These are phyloP conservation scores for Puccinia novopanici DNA, from an alignment of 1,284 basidiomycete species.

Conservation along the genomic window DNA sequence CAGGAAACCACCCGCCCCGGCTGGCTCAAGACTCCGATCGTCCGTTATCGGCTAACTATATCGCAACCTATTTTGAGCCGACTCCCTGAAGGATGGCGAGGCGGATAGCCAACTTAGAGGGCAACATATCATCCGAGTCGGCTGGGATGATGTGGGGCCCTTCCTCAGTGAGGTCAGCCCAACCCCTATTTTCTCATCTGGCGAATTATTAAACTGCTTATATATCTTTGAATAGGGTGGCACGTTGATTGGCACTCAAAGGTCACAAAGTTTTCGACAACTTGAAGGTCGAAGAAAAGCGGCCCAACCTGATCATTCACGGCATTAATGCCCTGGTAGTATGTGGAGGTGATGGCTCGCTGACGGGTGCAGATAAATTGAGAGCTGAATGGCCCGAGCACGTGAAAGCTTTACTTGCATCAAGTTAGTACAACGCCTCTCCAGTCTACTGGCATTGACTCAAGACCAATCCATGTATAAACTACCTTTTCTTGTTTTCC, in stretches of 20 bases:
- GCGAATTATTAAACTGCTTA: neutral
- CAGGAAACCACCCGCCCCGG: slow-evolving; percentile 52
- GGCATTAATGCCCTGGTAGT: slow-evolving; percentile 96
- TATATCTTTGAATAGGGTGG: slow-evolving; percentile 68
- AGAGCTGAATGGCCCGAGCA: slow-evolving; percentile 89
- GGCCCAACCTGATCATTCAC: slow-evolving; percentile 87
- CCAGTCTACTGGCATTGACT: neutral
- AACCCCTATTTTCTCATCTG: neutral
- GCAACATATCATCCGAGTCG: slow-evolving; percentile 90
- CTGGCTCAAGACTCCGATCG: slow-evolving; percentile 52
- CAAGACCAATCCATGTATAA: neutral
- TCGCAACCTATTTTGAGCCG: slow-evolving; percentile 82
- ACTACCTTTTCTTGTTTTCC: slow-evolving; percentile 8
- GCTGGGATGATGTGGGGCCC: slow-evolving; percentile 95
- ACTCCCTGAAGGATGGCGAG: slow-evolving; percentile 85
- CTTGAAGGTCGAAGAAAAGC: slow-evolving; percentile 81
- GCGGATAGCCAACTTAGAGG: slow-evolving; percentile 69
- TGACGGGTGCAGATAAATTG: slow-evolving; percentile 93
- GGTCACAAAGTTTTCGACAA: slow-evolving; percentile 83
- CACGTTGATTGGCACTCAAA: slow-evolving; percentile 91
- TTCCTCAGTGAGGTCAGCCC: slow-evolving; percentile 80
- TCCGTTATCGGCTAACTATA: slow-evolving; percentile 62
- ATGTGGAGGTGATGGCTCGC: slow-evolving; percentile 92
- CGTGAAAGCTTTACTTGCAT: slow-evolving; percentile 69
- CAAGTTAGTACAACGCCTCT: slow-evolving; percentile 62